These are phyloP conservation scores for Lomentospora prolificans DNA, from an alignment of 2,329 filamentous ascomycete species.

Conservation along the genomic window DNA sequence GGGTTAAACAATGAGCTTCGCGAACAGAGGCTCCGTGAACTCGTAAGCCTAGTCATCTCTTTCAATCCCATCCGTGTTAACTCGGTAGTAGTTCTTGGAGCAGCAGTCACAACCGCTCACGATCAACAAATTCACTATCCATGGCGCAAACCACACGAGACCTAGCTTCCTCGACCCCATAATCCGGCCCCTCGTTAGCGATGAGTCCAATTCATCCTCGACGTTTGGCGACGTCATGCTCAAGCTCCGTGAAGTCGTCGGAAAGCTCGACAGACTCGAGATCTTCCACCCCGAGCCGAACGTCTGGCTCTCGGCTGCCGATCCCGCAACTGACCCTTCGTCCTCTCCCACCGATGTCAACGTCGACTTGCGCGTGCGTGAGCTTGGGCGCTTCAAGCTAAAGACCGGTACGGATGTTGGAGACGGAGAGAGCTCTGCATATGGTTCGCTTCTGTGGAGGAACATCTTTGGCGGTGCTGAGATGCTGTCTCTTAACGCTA, in stretches of 20 bases:
- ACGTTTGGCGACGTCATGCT: constrained; percentile 72
- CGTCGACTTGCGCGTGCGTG: constrained; percentile 70
- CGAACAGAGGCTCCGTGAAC: constrained; percentile 11
- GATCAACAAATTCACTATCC: constrained; percentile 73
- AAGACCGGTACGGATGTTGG: constrained; percentile 94
- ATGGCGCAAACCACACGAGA: constrained; percentile 77
- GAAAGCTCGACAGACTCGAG: constrained; percentile 66
- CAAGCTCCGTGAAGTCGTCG: constrained; percentile 59
- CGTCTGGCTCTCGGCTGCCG: constrained; percentile 71
- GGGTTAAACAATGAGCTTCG: constrained; percentile 11
- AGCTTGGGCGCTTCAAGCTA: constrained; percentile 74
- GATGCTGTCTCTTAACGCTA: constrained; percentile 76
- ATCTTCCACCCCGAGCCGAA: constrained; percentile 80
- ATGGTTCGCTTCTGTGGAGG: constrained; percentile 74
- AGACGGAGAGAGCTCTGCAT: constrained; percentile 88
- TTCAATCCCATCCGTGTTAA: background rate
- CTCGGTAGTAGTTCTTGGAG: constrained; percentile 52
- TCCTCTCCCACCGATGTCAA: constrained; percentile 71
- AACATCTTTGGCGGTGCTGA: constrained; percentile 95
- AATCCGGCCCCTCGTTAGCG: constrained; percentile 66
- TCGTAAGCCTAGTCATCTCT: constrained; percentile 7
- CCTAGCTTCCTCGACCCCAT: constrained; percentile 72
- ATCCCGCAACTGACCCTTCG: constrained; percentile 51
- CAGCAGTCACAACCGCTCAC: constrained; percentile 83
- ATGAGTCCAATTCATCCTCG: constrained; percentile 55